Percentiles rank a stretch among this genome's conserved stretches.
Evolutionary conservation across 345 rosid genomes (phyloP).

Genomic region (Camelina hispida): DNA sequence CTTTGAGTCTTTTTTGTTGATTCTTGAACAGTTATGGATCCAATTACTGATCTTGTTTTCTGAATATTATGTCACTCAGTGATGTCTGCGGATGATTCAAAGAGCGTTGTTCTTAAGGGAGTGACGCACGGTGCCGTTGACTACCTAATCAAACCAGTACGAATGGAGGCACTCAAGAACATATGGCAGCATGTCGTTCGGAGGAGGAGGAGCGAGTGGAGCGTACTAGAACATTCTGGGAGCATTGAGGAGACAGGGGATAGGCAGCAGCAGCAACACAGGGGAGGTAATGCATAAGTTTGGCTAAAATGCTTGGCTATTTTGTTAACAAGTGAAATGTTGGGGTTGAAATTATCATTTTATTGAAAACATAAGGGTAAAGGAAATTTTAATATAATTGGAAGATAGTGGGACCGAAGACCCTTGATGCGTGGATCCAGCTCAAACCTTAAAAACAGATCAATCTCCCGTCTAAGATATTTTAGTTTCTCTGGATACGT

Average conservation of each 20-base stretch:
- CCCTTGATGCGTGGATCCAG: too few relatives aligned
- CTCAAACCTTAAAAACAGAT: too few relatives aligned
- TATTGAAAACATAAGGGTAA: too few relatives aligned
- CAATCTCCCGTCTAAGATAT: background rate
- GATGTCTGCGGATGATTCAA: constrained; percentile 91
- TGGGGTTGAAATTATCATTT: too few relatives aligned
- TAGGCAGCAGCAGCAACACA: constrained; percentile 49
- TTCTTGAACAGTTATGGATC: background rate
- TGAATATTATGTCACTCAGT: constrained; percentile 46
- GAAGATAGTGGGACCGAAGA: too few relatives aligned
- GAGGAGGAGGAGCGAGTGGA: constrained; percentile 60
- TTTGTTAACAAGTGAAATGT: too few relatives aligned
- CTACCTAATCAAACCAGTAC: constrained; percentile 81
- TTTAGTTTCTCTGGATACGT: background rate
- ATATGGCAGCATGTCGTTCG: constrained; percentile 90
- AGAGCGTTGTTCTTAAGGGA: constrained; percentile 69
- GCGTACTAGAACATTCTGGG: constrained; percentile 71
- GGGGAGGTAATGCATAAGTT: constrained; percentile 39
- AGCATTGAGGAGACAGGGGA: constrained; percentile 55
- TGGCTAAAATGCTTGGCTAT: too few relatives aligned
- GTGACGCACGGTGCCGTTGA: constrained; percentile 88
- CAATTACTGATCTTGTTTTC: constrained; percentile 5
- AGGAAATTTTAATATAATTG: too few relatives aligned
- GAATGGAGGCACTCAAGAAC: constrained; percentile 76
- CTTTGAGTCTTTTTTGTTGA: background rate